Base-by-base conservation (phyloP, 2,329 filamentous ascomycete genomes). In the Colletotrichum sp. region DNA sequence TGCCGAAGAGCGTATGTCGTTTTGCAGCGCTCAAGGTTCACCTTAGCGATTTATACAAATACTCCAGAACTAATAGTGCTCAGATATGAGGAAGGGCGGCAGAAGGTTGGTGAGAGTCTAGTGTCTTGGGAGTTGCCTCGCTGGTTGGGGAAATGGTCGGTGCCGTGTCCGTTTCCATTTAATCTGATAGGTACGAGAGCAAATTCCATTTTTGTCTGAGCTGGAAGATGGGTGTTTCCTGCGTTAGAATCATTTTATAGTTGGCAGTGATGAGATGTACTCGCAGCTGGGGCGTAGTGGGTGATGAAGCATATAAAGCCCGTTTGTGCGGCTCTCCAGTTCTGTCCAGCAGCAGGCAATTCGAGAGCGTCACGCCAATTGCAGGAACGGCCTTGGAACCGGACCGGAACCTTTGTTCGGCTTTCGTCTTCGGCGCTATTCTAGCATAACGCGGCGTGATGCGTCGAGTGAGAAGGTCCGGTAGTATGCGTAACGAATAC, bases 1-100 rank as follows among this genome's bases (percentile, higher is more conserved):
- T 13, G n/a, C 0, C 6, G n/a, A 52, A 21, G n/a, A 5, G 1
- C 0, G 6, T 0, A 13, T n/a, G 2, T 49, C 18, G 3, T 21
- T 1, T 21, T 12, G 10, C 10, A 52, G 44, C 8, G 44, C 24
- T 24, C 24, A 24, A 24, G 24, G 24, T 24, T 24, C 24, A 24
- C 24, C 24, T 24, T 24, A 24, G 44, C 8, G 44, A 0, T 21
- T 13, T 0, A 21, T 21, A 13, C 1, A 0, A 8, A 52, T 21
- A 52, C 4, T 21, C 1, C 10, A 8, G 12, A 21, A 21, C 2
- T 52, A 21, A 2, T 0, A 12, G 24, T 24, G 24, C n/a, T 8
- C 44, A 21, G n/a, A 8, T 2, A 3, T 1, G 44, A 13, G 44
- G 10, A 52, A 21, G n/a, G 2, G 6, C 5, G 10, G n/a, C 1